These are phyloP conservation scores for Trifolium fragiferum DNA, from an alignment of 306 rosid species.

Conservation along the genomic window DNA sequence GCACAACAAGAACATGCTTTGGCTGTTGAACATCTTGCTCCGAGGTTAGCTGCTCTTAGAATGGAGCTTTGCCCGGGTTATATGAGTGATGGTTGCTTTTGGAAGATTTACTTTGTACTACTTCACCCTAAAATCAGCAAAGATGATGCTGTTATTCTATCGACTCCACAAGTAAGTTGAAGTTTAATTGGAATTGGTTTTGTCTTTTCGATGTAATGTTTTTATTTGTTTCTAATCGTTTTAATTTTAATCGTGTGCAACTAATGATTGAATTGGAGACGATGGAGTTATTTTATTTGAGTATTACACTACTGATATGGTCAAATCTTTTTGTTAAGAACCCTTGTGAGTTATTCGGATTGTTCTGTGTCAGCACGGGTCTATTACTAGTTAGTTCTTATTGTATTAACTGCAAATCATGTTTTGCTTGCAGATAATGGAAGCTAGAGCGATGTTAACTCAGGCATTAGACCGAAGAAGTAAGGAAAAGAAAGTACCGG, in stretches of 20 bases:
- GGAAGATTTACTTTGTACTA: constrained; percentile 88
- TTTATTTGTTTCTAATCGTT: neutral
- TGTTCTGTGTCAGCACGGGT: neutral
- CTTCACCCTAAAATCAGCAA: constrained; percentile 72
- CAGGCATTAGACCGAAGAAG: constrained; percentile 56
- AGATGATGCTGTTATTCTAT: constrained; percentile 65
- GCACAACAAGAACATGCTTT: constrained; percentile 88
- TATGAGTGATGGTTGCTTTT: constrained; percentile 80
- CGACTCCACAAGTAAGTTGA: constrained; percentile 75
- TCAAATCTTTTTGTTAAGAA: neutral
- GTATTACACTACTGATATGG: neutral
- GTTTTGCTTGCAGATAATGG: constrained; percentile 64
- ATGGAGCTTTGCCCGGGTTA: constrained; percentile 85
- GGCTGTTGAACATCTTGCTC: constrained; percentile 78
- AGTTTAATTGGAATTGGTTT: constrained; percentile 7
- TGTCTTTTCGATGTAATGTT: neutral
- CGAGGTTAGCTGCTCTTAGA: constrained; percentile 78
- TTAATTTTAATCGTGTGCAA: constrained; percentile 10
- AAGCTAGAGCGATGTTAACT: constrained; percentile 73
- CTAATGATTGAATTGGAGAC: constrained; percentile 17
- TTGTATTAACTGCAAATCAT: constrained; percentile 31
- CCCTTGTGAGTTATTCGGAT: neutral
- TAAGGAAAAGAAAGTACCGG: constrained; percentile 53
- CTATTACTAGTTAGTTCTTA: too few relatives aligned
- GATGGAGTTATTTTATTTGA: constrained; percentile 9